phyloP scores from a whole-genome alignment of 768 basidiomycete species.

The Lepiota subincarnata region DNA sequence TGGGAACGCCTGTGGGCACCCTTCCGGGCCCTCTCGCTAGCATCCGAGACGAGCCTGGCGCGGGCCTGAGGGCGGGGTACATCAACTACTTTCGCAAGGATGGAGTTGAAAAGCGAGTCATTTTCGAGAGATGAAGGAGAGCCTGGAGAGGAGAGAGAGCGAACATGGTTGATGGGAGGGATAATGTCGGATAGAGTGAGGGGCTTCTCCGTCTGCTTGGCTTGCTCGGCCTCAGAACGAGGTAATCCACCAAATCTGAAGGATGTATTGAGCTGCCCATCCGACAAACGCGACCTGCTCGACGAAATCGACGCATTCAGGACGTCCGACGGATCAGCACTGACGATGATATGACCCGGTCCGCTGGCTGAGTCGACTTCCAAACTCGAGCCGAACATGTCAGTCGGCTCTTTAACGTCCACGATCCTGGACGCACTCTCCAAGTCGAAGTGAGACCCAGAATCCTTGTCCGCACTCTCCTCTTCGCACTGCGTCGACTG shows the following conservation, averaged over 20 bases:
- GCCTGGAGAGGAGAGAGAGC: constrained; percentile 40
- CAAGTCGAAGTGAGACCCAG: constrained; percentile 10
- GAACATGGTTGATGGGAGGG: constrained; percentile 53
- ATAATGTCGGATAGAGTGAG: constrained; percentile 75
- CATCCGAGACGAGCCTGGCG: constrained; percentile 39
- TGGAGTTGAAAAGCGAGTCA: constrained; percentile 51
- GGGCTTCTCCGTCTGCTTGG: constrained; percentile 25
- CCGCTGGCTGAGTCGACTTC: constrained; percentile 17
- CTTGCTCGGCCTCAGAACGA: constrained; percentile 16
- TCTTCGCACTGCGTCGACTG: constrained; percentile 13
- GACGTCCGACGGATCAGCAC: constrained; percentile 15
- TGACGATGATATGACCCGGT: constrained; percentile 34
- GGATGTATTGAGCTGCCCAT: constrained; percentile 63
- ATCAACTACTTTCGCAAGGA: constrained; percentile 44
- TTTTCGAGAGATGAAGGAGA: constrained; percentile 42
- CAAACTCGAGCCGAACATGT: constrained; percentile 21
- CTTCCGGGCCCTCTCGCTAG: constrained; percentile 27
- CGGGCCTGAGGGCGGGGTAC: constrained; percentile 25
- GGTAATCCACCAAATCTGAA: constrained; percentile 72
- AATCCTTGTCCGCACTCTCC: constrained; percentile 6
- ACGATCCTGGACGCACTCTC: constrained; percentile 15
- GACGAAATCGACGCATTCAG: constrained; percentile 19
- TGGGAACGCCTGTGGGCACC: constrained; percentile 32
- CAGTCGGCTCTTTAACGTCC: constrained; percentile 31
- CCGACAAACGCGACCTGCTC: constrained; percentile 43